These are phyloP conservation scores for Magnaporthiopsis rhizophila DNA, from an alignment of 2,329 filamentous ascomycete species.

Conservation along the genomic window DNA sequence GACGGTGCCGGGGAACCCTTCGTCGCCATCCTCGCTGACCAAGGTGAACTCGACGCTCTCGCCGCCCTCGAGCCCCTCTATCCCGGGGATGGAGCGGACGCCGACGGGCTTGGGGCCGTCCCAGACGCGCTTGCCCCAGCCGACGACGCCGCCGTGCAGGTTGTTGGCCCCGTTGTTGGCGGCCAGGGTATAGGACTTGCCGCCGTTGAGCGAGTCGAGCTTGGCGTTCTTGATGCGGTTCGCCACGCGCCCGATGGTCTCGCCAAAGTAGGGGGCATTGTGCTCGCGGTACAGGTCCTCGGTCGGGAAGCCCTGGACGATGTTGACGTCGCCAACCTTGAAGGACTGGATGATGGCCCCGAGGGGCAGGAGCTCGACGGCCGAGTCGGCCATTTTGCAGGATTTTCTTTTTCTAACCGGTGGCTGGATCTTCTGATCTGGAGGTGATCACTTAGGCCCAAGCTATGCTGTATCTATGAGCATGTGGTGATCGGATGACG, in stretches of 20 bases:
- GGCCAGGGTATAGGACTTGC: slow-evolving; percentile 58
- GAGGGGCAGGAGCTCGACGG: slow-evolving; percentile 61
- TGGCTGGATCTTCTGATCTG: not conserved
- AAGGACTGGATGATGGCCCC: slow-evolving; percentile 79
- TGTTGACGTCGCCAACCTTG: slow-evolving; percentile 68
- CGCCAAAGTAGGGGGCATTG: slow-evolving; percentile 79
- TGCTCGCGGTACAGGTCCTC: slow-evolving; percentile 66
- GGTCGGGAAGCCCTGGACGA: slow-evolving; percentile 78
- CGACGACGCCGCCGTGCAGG: slow-evolving; percentile 62
- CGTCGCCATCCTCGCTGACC: slow-evolving; percentile 70
- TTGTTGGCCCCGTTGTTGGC: slow-evolving; percentile 73
- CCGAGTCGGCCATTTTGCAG: slow-evolving; percentile 33
- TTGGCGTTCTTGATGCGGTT: slow-evolving; percentile 72
- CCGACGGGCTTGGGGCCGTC: slow-evolving; percentile 59
- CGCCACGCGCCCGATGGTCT: slow-evolving; percentile 79
- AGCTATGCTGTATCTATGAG: too few species aligned
- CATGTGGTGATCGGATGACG: not conserved
- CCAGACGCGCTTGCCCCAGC: slow-evolving; percentile 78
- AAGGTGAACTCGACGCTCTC: slow-evolving; percentile 60
- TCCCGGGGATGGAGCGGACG: slow-evolving; percentile 38
- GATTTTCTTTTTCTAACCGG: not conserved
- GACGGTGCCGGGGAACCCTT: slow-evolving; percentile 83
- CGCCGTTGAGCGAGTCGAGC: slow-evolving; percentile 63
- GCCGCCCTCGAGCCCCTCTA: slow-evolving; percentile 47
- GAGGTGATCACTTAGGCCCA: too few species aligned